Base-by-base conservation (phyloP, 768 basidiomycete genomes). In the Russula ochroleuca region DNA sequence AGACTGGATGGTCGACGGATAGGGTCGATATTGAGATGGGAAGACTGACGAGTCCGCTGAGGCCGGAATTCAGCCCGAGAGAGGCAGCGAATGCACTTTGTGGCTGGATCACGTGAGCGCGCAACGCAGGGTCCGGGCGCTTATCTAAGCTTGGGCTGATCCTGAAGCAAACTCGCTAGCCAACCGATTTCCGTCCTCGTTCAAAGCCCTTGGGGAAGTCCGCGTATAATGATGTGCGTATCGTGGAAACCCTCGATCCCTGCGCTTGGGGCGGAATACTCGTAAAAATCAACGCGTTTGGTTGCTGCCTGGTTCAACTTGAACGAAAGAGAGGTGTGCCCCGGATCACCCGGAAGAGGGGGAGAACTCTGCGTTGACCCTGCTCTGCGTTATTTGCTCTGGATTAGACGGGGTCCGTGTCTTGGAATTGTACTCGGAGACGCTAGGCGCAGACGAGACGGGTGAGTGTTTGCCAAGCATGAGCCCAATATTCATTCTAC, bases 291-390 rank as follows among this genome's bases (percentile, higher is more conserved):
- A 78, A 75, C 21, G 88, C 90, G 15, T n/a, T n/a, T n/a, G n/a
- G n/a, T n/a, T n/a, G 88, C 80, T 0, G 84, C 81, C 17, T n/a
- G n/a, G n/a, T n/a, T n/a, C n/a, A n/a, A n/a, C n/a, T 90, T 90
- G 77, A 94, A 94, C 71, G 90, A 86, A 69, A 79, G 86, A 70
- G 90, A 91, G 15, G n/a, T n/a, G n/a, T 40, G 53, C 35, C 49
- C 19, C 28, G 54, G 28, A 28, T 28, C 28, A 28, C 28, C 5
- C 9, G 11, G 5, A 8, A 38, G 7, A 21, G 31, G 15, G 35
- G 7, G 13, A 23, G 19, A 28, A 50, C 49, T 5, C 14, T 28
- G 23, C 14, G 49, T 11, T 48, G 13, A 48, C 3, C 11, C 2
- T 48, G 35, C 35, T 35, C 10, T 35, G 35, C 6, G 35, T 35